Conservation (phyloP, 1,139 yeast species). For the Candida sanyaensis region DNA sequence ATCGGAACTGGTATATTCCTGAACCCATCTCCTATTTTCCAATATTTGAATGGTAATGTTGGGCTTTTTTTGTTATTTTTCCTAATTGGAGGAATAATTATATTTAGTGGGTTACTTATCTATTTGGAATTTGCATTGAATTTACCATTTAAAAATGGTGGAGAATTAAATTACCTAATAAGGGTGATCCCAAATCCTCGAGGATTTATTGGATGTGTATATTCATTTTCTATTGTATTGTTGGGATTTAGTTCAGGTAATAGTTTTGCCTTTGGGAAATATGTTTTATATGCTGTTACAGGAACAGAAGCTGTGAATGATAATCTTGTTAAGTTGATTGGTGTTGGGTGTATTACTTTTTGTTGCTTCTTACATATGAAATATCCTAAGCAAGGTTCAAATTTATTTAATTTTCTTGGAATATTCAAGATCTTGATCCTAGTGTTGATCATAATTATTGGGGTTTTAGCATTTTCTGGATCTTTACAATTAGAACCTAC, state of each 20-base stretch:
- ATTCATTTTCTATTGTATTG: slow-evolving; percentile 49
- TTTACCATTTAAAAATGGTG: slow-evolving; percentile 49
- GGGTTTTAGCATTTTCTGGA: slow-evolving; percentile 29
- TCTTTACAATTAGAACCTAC: slow-evolving; percentile 26
- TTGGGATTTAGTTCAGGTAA: slow-evolving; percentile 54
- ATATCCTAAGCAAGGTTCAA: slow-evolving; percentile 44
- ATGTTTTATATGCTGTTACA: slow-evolving; percentile 39
- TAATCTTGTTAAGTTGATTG: slow-evolving; percentile 38
- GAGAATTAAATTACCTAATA: slow-evolving; percentile 52
- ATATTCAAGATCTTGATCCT: slow-evolving; percentile 43
- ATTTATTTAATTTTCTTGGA: slow-evolving; percentile 46
- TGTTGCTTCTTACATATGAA: slow-evolving; percentile 41
- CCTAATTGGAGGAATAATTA: slow-evolving; percentile 45
- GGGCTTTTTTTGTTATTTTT: slow-evolving; percentile 42
- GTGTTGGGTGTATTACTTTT: slow-evolving; percentile 45
- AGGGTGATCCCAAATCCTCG: slow-evolving; percentile 38
- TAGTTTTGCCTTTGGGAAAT: slow-evolving; percentile 53
- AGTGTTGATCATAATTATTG: slow-evolving; percentile 40
- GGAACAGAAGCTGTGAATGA: slow-evolving; percentile 25
- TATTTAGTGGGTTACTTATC: slow-evolving; percentile 48
- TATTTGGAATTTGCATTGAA: slow-evolving; percentile 51
- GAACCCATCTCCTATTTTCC: slow-evolving; percentile 50
- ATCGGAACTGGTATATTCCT: slow-evolving; percentile 54
- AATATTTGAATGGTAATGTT: slow-evolving; percentile 45
- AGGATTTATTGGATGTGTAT: slow-evolving; percentile 43